Conservation (phyloP, 768 basidiomycete genomes). For the Candolleomyces eurysporus region DNA sequence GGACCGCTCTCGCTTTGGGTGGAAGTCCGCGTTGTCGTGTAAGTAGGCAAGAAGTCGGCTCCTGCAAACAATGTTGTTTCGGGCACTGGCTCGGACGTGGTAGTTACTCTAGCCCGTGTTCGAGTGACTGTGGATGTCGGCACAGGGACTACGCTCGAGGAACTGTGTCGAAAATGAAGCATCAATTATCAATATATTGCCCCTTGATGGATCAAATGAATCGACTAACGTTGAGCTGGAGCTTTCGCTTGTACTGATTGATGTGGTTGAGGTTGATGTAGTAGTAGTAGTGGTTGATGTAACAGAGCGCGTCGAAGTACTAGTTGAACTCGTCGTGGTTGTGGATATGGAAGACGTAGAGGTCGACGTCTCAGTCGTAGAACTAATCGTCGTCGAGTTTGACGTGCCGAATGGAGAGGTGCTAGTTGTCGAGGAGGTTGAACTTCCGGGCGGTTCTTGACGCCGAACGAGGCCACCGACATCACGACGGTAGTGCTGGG, state of each 20-base stretch:
- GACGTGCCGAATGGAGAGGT: too few species aligned
- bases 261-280: neutral
- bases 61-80: neutral
- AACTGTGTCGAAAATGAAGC: neutral
- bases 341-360: too few species aligned
- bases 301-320: neutral
- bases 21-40: neutral
- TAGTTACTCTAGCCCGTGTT: neutral
- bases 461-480: neutral
- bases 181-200: neutral
- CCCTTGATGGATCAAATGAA: neutral
- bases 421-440: neutral
- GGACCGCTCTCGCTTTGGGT: neutral
- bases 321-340: neutral
- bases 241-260: neutral
- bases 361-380: too few species aligned
- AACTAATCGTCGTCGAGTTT: neutral
- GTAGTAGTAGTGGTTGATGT: neutral
- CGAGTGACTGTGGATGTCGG: neutral
- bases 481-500: constrained; percentile 1
- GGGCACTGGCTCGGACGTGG: neutral
- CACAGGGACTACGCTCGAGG: neutral
- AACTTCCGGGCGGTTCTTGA: constrained; percentile 1
- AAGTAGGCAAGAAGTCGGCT: neutral
- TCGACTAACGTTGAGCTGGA: neutral